Percentiles rank a stretch among this genome's conserved stretches.
phyloP scores from a whole-genome alignment of 345 rosid species.

The Xanthoceras sorbifolium region DNA sequence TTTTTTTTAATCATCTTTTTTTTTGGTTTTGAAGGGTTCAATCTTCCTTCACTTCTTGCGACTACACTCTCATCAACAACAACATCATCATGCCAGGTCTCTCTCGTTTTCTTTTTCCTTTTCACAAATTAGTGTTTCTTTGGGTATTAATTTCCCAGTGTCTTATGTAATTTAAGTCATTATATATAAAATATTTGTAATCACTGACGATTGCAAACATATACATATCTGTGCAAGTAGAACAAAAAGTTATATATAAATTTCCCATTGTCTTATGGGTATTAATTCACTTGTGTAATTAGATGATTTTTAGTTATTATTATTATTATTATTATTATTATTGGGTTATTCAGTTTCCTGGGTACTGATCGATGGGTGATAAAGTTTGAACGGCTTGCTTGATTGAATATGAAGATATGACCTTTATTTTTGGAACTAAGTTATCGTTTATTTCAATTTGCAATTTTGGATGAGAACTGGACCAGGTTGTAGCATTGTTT shows the following conservation, averaged over 20 bases:
- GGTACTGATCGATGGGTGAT: neutral
- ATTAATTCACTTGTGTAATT: neutral
- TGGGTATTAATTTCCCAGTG: neutral
- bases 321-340: neutral
- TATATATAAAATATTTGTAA: too few relatives aligned
- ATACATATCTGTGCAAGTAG: too few relatives aligned
- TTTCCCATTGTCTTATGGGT: too few relatives aligned
- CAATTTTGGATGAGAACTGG: neutral
- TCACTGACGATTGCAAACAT: too few relatives aligned
- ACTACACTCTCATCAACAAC: neutral
- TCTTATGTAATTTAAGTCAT: neutral
- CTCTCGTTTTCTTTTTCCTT: neutral
- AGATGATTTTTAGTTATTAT: neutral
- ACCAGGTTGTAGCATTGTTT: neutral
- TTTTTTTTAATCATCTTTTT: neutral
- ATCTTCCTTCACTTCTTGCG: neutral
- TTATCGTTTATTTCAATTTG: neutral
- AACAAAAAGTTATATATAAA: too few relatives aligned
- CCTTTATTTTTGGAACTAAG: neutral
- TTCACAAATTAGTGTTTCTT: neutral
- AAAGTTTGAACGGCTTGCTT: neutral
- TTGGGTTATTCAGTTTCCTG: neutral
- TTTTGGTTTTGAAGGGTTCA: neutral
- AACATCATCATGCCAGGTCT: slow-evolving; percentile 22
- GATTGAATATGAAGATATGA: neutral